These are phyloP conservation scores for Naganishia antarctica DNA, from an alignment of 768 basidiomycete species.

Conservation along the genomic window DNA sequence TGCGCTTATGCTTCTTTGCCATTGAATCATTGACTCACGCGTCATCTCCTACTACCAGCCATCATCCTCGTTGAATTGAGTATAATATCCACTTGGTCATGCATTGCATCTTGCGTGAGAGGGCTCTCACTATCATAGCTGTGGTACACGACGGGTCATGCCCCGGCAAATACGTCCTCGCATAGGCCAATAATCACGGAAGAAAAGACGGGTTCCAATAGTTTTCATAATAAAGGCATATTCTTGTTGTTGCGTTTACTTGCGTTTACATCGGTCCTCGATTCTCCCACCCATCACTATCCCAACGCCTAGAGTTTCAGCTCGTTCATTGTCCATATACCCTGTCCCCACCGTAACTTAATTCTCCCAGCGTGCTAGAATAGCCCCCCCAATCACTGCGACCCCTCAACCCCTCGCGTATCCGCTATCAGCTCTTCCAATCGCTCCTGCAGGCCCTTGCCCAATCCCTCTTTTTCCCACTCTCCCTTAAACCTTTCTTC, in stretches of 20 bases:
- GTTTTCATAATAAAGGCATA: too few species aligned
- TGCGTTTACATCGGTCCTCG: too few species aligned
- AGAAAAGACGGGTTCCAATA: too few species aligned
- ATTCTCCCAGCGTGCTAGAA: not conserved
- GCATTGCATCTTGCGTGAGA: too few species aligned
- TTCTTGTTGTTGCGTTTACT: too few species aligned
- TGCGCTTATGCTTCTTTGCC: slow-evolving; percentile 1
- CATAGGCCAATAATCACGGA: too few species aligned
- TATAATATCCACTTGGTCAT: too few species aligned
- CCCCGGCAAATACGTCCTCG: too few species aligned
- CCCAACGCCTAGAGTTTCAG: too few species aligned
- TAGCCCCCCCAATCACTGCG: not conserved
- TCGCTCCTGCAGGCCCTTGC: slow-evolving; percentile 13
- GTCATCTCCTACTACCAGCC: not conserved
- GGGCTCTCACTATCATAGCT: too few species aligned
- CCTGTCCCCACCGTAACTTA: not conserved
- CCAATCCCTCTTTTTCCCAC: slow-evolving; percentile 15
- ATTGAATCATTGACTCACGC: not conserved
- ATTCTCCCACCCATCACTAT: not conserved
- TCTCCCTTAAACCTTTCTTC: slow-evolving; percentile 1
- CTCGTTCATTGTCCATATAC: not conserved
- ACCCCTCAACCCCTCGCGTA: not conserved
- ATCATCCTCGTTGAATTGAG: too few species aligned
- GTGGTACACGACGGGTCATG: too few species aligned
- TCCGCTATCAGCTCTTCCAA: slow-evolving; percentile 6